Percentiles rank a stretch among this genome's conserved stretches.
Evolutionary conservation across 331 rosid genomes (phyloP).

Genomic region (Cydonia oblonga): DNA sequence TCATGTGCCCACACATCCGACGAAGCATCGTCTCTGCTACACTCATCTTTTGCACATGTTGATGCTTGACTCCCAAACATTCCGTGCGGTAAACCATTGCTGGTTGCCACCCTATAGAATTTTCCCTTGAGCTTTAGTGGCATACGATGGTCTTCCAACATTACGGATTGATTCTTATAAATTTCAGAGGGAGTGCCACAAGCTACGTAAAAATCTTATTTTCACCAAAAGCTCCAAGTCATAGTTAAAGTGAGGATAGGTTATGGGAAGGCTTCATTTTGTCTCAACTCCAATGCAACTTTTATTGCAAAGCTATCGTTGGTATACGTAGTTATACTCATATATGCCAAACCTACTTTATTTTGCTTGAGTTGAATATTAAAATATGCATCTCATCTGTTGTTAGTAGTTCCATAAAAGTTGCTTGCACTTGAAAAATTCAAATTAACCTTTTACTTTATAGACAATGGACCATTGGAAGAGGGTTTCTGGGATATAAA

Average conservation of each 20-base stretch:
- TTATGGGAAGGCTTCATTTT: too few species aligned
- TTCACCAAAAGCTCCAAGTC: background rate
- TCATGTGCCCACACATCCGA: too few species aligned
- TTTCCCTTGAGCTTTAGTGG: too few species aligned
- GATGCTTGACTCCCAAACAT: too few species aligned
- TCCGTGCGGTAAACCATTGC: too few species aligned
- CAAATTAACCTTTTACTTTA: background rate
- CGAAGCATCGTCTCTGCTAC: too few species aligned
- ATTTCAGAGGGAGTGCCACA: background rate
- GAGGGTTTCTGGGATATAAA: background rate
- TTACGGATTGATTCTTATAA: background rate
- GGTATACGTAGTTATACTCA: background rate
- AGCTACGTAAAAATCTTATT: background rate
- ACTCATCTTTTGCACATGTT: too few species aligned
- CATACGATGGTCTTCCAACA: background rate
- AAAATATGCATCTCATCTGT: background rate
- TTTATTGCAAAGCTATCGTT: background rate
- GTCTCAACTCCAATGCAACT: background rate
- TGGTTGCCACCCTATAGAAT: too few species aligned
- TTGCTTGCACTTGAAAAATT: background rate
- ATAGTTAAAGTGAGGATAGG: background rate
- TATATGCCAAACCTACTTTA: background rate
- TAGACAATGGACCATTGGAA: background rate
- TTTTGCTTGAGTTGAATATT: background rate
- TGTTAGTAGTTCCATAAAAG: background rate